These are phyloP conservation scores for Ogataea salicorniae DNA, from an alignment of 805 yeast species.

Conservation along the genomic window DNA sequence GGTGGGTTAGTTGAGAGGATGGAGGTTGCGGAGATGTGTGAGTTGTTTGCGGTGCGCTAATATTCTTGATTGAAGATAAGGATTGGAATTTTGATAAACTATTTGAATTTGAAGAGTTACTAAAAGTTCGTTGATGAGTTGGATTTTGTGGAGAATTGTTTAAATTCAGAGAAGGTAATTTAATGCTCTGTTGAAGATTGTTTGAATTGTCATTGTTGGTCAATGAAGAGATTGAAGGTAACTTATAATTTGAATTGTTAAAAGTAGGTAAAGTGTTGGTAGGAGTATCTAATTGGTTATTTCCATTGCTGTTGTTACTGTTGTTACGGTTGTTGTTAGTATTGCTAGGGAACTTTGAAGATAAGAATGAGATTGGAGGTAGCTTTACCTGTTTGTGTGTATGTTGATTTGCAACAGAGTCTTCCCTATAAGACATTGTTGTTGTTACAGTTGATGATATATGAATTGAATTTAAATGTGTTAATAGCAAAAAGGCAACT, in stretches of 20 bases:
- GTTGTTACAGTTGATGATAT: not conserved
- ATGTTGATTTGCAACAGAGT: not conserved
- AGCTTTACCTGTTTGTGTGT: conserved; percentile 16
- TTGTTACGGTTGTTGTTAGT: conserved; percentile 2
- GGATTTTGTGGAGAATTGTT: conserved; percentile 2
- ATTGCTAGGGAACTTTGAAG: conserved; percentile 1
- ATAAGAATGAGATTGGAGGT: conserved; percentile 25
- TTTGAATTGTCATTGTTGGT: conserved; percentile 5
- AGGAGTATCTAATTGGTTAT: not conserved
- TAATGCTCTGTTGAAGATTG: conserved; percentile 4
- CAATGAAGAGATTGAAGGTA: conserved; percentile 37
- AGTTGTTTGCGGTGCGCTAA: not conserved
- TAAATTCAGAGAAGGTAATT: conserved; percentile 15
- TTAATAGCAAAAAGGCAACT: no score
- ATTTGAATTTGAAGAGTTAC: no score
- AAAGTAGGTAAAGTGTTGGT: conserved; percentile 5
- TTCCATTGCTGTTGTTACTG: conserved; percentile 2
- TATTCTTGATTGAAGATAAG: no score
- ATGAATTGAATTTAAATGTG: not conserved
- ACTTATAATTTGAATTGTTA: conserved; percentile 20
- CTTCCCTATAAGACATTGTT: not conserved
- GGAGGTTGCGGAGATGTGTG: not conserved
- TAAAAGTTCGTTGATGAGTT: not conserved
- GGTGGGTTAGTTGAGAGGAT: conserved; percentile 5
- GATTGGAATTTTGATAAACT: no score